Conservation (phyloP, 768 basidiomycete genomes). For the Suillus lakei region DNA sequence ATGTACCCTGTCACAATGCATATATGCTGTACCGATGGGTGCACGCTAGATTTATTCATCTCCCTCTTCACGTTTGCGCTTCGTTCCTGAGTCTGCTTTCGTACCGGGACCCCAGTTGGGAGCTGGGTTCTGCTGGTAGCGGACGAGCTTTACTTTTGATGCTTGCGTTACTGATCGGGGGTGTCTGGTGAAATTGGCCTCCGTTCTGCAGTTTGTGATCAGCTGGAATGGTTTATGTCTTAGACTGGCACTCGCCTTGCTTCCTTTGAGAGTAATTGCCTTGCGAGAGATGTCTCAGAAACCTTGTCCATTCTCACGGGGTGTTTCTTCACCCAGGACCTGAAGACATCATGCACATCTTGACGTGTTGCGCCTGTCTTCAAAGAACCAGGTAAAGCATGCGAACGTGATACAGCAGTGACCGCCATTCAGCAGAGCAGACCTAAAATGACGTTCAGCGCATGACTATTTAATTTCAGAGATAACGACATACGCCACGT, state of each 20-base stretch:
- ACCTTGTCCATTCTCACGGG: constrained; percentile 89
- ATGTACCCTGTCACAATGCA: constrained; percentile 2
- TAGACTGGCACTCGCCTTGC: constrained; percentile 54
- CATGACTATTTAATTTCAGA: not conserved
- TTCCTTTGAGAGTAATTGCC: constrained; percentile 67
- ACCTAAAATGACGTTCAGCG: constrained; percentile 48
- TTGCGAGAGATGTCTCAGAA: constrained; percentile 71
- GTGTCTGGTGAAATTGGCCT: constrained; percentile 80
- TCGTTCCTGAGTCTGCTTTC: constrained; percentile 52
- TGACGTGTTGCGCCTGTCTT: constrained; percentile 82
- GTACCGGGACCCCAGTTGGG: constrained; percentile 91
- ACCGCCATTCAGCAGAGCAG: constrained; percentile 87
- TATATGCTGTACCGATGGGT: not conserved
- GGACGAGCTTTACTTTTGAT: constrained; percentile 75
- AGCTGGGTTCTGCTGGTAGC: constrained; percentile 92
- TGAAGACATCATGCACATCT: constrained; percentile 81
- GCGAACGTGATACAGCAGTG: constrained; percentile 88
- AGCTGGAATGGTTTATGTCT: not conserved
- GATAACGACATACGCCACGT: constrained; percentile 64
- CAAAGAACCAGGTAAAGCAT: constrained; percentile 86
- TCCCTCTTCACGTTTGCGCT: constrained; percentile 31
- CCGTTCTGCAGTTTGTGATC: constrained; percentile 41
- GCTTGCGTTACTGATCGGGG: constrained; percentile 63
- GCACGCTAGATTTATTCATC: constrained; percentile 12
- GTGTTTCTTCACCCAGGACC: constrained; percentile 81